These are phyloP conservation scores for Castanea mollissima DNA, from an alignment of 306 rosid species.

Conservation along the genomic window DNA sequence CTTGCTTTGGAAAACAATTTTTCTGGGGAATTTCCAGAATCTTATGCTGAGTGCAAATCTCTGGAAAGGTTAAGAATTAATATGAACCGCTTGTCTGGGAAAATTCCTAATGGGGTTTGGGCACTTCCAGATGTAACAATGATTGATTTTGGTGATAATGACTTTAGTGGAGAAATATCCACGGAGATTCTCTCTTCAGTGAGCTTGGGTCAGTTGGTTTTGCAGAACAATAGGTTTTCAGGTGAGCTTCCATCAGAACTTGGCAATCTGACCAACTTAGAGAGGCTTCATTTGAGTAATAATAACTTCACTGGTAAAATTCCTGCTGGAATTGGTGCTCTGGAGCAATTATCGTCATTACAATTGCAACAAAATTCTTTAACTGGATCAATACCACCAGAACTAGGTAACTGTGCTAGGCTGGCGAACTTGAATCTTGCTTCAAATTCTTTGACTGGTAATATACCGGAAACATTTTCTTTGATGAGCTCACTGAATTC, in stretches of 20 bases:
- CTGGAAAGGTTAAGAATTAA: conserved; percentile 71
- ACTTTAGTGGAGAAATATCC: conserved; percentile 60
- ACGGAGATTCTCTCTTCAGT: conserved; percentile 58
- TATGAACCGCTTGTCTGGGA: conserved; percentile 62
- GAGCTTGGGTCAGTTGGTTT: conserved; percentile 58
- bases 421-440: conserved; percentile 85
- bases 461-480: conserved; percentile 64
- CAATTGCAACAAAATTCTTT: conserved; percentile 72
- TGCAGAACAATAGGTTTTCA: conserved; percentile 65
- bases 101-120: conserved; percentile 68
- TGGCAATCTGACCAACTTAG: conserved; percentile 67
- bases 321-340: conserved; percentile 64
- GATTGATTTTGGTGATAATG: conserved; percentile 79
- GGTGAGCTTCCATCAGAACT: conserved; percentile 75
- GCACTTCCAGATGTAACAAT: conserved; percentile 65
- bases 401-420: conserved; percentile 63
- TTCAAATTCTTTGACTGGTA: conserved; percentile 61
- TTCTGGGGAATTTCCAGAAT: conserved; percentile 67
- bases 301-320: conserved; percentile 69
- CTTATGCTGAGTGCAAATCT: conserved; percentile 70
- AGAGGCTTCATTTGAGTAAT: conserved; percentile 63
- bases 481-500: conserved; percentile 75
- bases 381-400: conserved; percentile 64
- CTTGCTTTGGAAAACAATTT: conserved; percentile 84
- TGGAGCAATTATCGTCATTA: conserved; percentile 72